phyloP scores from a whole-genome alignment of 345 rosid species.

The Lepidium sativum region DNA sequence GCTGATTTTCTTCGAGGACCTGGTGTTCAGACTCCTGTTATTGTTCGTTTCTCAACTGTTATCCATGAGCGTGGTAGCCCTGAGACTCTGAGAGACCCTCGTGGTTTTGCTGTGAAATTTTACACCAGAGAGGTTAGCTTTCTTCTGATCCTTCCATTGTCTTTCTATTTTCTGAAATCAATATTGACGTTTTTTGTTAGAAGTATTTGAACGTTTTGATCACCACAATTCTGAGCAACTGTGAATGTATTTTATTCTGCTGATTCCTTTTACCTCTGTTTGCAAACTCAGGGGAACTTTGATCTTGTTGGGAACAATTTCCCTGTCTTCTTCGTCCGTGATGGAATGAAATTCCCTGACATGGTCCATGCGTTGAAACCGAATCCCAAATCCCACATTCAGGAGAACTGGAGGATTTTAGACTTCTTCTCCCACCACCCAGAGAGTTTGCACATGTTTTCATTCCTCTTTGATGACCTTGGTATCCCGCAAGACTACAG shows the following conservation, averaged over 20 bases:
- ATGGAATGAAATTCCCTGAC: conserved; percentile 97
- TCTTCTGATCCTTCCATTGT: neutral
- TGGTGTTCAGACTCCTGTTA: conserved; percentile 90
- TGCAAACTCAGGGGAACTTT: conserved; percentile 71
- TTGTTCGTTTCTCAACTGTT: conserved; percentile 96
- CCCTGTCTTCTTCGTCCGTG: conserved; percentile 91
- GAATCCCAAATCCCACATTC: conserved; percentile 94
- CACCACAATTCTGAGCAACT: neutral
- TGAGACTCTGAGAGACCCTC: conserved; percentile 90
- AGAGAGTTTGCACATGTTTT: conserved; percentile 82
- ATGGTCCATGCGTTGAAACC: conserved; percentile 91
- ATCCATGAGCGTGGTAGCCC: conserved; percentile 99
- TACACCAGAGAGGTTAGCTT: conserved; percentile 90
- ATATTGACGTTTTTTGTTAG: neutral
- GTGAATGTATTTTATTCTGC: neutral
- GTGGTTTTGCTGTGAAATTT: conserved; percentile 97
- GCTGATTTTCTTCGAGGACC: conserved; percentile 97
- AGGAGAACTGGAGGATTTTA: conserved; percentile 90
- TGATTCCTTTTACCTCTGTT: neutral
- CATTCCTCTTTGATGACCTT: conserved; percentile 82
- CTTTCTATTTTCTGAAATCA: neutral
- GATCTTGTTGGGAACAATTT: conserved; percentile 99
- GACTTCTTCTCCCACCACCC: conserved; percentile 97
- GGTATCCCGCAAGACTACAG: conserved; percentile 93
- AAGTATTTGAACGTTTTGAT: neutral